Evolutionary conservation across 2,329 filamentous ascomycete genomes (phyloP).

Genomic region (Alternaria metachromatica): DNA sequence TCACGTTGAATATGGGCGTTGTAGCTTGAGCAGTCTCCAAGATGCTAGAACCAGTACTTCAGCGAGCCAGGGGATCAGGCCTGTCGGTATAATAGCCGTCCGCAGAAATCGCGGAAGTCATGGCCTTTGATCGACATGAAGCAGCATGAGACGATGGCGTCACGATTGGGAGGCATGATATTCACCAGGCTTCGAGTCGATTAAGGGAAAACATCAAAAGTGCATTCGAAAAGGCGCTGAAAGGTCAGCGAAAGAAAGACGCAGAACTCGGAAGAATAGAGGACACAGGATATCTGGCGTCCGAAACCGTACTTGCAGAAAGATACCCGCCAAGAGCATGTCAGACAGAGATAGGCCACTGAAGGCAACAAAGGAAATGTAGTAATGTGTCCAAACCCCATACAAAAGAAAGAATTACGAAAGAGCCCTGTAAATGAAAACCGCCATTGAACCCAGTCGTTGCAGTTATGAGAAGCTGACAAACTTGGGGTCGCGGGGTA

Average conservation of each 20-base stretch:
- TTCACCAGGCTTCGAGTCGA: neutral
- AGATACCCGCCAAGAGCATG: neutral
- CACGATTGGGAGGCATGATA: neutral
- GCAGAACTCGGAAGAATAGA: slow-evolving; percentile 1
- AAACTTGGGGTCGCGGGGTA: slow-evolving; percentile 91
- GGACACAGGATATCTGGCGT: slow-evolving; percentile 1
- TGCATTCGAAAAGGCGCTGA: slow-evolving; percentile 3
- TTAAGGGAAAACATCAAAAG: neutral
- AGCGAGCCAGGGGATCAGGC: neutral
- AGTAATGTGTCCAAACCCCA: neutral
- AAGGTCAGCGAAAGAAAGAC: slow-evolving; percentile 1
- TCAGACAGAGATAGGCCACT: slow-evolving; percentile 4
- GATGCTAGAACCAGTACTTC: neutral
- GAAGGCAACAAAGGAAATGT: slow-evolving; percentile 16
- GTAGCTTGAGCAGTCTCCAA: neutral
- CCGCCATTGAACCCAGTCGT: neutral
- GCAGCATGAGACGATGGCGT: neutral
- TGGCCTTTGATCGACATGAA: neutral
- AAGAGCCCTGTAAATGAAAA: neutral
- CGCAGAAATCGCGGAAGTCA: neutral
- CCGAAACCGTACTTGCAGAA: slow-evolving; percentile 2
- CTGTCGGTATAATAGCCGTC: neutral
- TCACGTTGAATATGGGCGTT: neutral
- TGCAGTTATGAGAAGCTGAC: slow-evolving; percentile 77
- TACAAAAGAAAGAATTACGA: slow-evolving; percentile 13